These are phyloP conservation scores for Ogataea thermomethanolica DNA, from an alignment of 805 yeast species.

Conservation along the genomic window DNA sequence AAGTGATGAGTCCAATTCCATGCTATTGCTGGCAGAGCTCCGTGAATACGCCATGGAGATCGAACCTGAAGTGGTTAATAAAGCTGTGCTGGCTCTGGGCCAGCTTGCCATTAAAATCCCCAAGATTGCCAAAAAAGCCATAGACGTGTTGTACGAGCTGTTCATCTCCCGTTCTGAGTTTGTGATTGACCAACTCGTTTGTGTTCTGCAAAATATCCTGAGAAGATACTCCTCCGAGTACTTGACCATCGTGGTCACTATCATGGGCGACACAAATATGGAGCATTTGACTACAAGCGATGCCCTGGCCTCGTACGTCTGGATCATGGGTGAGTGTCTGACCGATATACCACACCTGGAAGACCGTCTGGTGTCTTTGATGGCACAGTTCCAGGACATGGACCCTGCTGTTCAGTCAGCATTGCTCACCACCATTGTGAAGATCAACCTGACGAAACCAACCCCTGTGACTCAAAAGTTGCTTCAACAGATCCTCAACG, in stretches of 20 bases:
- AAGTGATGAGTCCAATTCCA: constrained; percentile 56
- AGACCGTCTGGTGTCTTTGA: constrained; percentile 42
- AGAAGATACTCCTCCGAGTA: constrained; percentile 61
- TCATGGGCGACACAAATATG: constrained; percentile 42
- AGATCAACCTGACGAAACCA: constrained; percentile 40
- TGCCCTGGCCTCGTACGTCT: constrained; percentile 57
- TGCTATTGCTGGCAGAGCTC: constrained; percentile 61
- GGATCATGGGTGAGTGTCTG: constrained; percentile 72
- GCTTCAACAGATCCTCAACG: constrained; percentile 57
- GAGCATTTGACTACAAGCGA: constrained; percentile 48
- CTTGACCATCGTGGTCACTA: constrained; percentile 51
- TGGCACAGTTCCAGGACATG: constrained; percentile 52
- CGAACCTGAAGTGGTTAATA: constrained; percentile 71
- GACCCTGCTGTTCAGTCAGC: constrained; percentile 61
- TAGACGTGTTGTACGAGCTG: constrained; percentile 57
- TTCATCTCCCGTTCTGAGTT: constrained; percentile 62
- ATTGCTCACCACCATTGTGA: constrained; percentile 59
- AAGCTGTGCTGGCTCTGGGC: constrained; percentile 64
- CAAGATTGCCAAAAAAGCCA: constrained; percentile 50
- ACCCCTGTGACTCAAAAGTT: constrained; percentile 35
- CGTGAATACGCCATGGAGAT: constrained; percentile 83
- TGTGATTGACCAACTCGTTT: constrained; percentile 55
- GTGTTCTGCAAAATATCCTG: constrained; percentile 60
- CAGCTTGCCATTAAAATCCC: constrained; percentile 66
- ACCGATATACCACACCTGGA: constrained; percentile 53